These are phyloP conservation scores for Saccharomycopsis sp. DNA, from an alignment of 805 yeast genomes.

Conservation along the genomic window DNA sequence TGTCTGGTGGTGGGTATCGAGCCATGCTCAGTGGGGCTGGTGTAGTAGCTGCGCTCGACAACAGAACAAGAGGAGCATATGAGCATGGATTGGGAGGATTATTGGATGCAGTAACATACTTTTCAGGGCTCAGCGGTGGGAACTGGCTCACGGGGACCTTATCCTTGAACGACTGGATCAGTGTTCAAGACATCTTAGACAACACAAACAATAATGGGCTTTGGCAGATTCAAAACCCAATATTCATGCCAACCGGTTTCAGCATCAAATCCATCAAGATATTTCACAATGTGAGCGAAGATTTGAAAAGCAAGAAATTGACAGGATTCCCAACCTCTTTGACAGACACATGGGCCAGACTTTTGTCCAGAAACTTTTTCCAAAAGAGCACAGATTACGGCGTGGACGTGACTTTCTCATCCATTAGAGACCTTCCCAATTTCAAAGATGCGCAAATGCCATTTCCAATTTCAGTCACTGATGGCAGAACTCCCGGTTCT, in stretches of 20 bases:
- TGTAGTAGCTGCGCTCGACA: constrained; percentile 41
- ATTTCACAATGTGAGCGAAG: constrained; percentile 40
- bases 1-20: constrained; percentile 53
- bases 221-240: constrained; percentile 62
- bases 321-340: constrained; percentile 51
- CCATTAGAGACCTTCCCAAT: constrained; percentile 49
- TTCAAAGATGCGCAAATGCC: constrained; percentile 59
- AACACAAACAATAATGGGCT: constrained; percentile 33
- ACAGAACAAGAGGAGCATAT: constrained; percentile 31
- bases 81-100: constrained; percentile 37
- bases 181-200: constrained; percentile 27
- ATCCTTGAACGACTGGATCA: constrained; percentile 28
- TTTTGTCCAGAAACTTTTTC: constrained; percentile 55
- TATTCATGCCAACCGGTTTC: constrained; percentile 52
- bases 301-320: constrained; percentile 34
- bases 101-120: constrained; percentile 41
- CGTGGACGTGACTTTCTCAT: constrained; percentile 34
- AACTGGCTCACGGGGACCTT: constrained; percentile 50
- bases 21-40: constrained; percentile 60
- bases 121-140: constrained; percentile 57
- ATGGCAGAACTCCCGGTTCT: constrained; percentile 37
- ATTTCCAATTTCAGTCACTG: constrained; percentile 56
- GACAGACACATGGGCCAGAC: constrained; percentile 61
- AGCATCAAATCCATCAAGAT: constrained; percentile 54
- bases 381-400: constrained; percentile 27